Conservation (phyloP, 352 stramenopile genomes). For the Pythium myriotylum region DNA sequence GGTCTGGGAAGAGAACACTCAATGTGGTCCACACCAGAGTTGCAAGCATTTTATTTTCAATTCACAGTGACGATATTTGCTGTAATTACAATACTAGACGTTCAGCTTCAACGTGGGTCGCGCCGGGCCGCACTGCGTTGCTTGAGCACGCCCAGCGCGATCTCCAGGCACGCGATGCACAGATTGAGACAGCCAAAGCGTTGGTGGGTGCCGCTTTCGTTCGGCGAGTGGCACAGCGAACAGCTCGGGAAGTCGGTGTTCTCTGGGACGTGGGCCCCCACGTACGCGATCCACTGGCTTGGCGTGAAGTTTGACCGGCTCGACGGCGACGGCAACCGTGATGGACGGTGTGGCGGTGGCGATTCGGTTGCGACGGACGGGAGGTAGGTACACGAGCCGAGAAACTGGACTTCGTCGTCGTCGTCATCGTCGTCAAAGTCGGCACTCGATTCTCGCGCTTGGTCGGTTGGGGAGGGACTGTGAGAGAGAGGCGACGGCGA, state of each 20-base stretch:
- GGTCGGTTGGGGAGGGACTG: too few relatives aligned
- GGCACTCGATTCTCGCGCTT: background rate
- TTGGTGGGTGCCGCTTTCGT: constrained; percentile 14
- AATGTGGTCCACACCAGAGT: constrained; percentile 1
- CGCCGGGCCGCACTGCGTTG: background rate
- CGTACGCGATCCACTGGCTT: background rate
- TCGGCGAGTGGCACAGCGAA: constrained; percentile 6
- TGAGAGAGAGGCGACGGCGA: too few relatives aligned
- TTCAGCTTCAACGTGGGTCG: background rate
- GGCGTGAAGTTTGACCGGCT: background rate
- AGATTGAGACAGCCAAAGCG: constrained; percentile 5
- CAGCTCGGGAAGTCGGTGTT: background rate
- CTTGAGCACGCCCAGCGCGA: background rate
- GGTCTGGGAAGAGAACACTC: background rate
- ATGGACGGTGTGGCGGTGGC: background rate
- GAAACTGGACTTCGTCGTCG: constrained; percentile 26
- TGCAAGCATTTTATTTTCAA: too few relatives aligned
- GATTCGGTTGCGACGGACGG: background rate
- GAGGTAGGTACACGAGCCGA: constrained; percentile 7
- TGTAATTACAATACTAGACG: too few relatives aligned
- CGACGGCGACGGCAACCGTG: background rate
- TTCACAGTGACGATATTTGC: too few relatives aligned
- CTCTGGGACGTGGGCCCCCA: background rate
- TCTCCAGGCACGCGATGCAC: constrained; percentile 9
- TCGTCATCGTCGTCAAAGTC: background rate